phyloP scores from a whole-genome alignment of 352 stramenopile species.

The Phytophthora pluvialis region DNA sequence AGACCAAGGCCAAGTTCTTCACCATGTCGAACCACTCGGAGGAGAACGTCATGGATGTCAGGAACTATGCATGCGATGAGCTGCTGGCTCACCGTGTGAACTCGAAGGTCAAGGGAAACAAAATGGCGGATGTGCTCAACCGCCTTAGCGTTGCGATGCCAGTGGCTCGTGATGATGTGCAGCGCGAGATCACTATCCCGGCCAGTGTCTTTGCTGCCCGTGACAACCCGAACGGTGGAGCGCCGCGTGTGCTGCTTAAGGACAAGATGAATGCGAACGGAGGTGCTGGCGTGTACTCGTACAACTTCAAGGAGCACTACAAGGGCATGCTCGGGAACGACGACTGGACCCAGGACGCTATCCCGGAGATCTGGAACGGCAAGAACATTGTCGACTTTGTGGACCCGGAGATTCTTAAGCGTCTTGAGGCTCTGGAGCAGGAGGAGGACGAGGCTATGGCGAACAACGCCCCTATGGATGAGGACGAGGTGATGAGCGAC shows the following conservation, averaged over 20 bases:
- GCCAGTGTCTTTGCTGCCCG: slow-evolving; percentile 90
- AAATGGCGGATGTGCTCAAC: slow-evolving; percentile 97
- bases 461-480: slow-evolving; percentile 91
- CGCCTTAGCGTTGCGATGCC: slow-evolving; percentile 96
- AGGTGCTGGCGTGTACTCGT: slow-evolving; percentile 97
- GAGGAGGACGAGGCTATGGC: slow-evolving; percentile 97
- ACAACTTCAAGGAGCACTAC: slow-evolving; percentile 98
- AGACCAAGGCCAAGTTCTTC: slow-evolving; percentile 94
- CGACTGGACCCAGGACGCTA: slow-evolving; percentile 97
- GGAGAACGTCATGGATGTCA: slow-evolving; percentile 96
- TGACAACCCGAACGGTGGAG: slow-evolving; percentile 50
- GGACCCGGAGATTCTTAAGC: slow-evolving; percentile 98
- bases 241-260: slow-evolving; percentile 73
- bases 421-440: slow-evolving; percentile 95
- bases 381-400: slow-evolving; percentile 99
- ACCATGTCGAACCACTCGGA: slow-evolving; percentile 98
- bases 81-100: slow-evolving; percentile 95
- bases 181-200: slow-evolving; percentile 94
- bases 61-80: slow-evolving; percentile 96
- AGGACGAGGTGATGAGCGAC: slow-evolving; percentile 88
- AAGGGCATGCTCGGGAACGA: slow-evolving; percentile 94
- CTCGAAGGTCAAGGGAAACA: slow-evolving; percentile 95
- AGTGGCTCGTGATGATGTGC: slow-evolving; percentile 91
- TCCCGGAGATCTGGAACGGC: slow-evolving; percentile 99
- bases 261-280: slow-evolving; percentile 95